These are phyloP conservation scores for Plasmodium blacklocki DNA, from an alignment of 169 alveolate species.

Conservation along the genomic window DNA sequence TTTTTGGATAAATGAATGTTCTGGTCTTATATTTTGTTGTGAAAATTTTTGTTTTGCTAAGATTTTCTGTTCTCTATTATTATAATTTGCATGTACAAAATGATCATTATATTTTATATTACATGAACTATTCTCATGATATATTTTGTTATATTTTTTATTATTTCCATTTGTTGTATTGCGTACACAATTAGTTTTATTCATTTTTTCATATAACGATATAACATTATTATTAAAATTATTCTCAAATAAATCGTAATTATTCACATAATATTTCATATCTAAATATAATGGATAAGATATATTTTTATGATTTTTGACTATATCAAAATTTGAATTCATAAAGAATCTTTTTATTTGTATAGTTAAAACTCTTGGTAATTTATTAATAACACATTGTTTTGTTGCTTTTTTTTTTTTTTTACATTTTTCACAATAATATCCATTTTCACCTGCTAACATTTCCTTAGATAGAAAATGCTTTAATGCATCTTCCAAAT, in stretches of 20 bases:
- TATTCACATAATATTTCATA: constrained; percentile 59
- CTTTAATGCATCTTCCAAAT: constrained; percentile 77
- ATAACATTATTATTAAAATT: constrained; percentile 55
- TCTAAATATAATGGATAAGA: constrained; percentile 60
- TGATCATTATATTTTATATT: not conserved
- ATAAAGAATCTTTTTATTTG: constrained; percentile 81
- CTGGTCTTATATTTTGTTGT: no score
- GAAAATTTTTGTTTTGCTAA: no score
- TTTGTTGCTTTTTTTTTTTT: constrained; percentile 81
- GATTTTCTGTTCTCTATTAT: not conserved
- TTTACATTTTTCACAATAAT: constrained; percentile 81
- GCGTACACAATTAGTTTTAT: not conserved
- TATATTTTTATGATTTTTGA: constrained; percentile 53
- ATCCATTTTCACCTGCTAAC: constrained; percentile 79
- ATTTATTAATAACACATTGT: constrained; percentile 79
- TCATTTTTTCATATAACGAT: constrained; percentile 52
- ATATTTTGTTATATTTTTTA: not conserved
- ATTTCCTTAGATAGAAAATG: constrained; percentile 74
- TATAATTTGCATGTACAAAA: not conserved
- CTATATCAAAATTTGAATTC: constrained; percentile 45
- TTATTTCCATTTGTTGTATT: not conserved
- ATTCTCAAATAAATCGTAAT: constrained; percentile 50
- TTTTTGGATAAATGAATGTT: not conserved
- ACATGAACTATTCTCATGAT: not conserved
- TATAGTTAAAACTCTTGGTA: constrained; percentile 80